Percentiles rank a stretch among this genome's conserved stretches.
Conservation (phyloP, 441 rosid species). For the Daphne laureola region DNA sequence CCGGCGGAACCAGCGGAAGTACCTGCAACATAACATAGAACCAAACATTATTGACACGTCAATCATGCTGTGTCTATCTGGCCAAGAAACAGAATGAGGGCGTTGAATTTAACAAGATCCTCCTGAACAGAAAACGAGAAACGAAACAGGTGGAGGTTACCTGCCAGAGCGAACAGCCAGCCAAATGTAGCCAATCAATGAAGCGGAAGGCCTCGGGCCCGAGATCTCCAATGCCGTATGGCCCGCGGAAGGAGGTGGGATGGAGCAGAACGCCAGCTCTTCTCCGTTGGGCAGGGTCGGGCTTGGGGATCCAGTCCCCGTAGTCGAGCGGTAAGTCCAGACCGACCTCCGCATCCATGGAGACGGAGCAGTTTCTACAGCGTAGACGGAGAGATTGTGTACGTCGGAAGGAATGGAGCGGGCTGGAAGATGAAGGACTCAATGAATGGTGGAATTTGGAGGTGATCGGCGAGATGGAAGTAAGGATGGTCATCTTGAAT, state of each 20-base stretch:
- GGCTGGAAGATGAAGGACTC: slow-evolving; percentile 8
- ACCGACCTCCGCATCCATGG: slow-evolving; percentile 36
- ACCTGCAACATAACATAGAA: slow-evolving; percentile 38
- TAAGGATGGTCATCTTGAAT: slow-evolving; percentile 27
- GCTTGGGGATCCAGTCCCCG: slow-evolving; percentile 43
- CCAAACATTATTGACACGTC: neutral
- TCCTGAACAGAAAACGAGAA: neutral
- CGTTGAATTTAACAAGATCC: too few species aligned
- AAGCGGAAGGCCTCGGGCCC: slow-evolving; percentile 72
- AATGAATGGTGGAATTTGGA: slow-evolving; percentile 11
- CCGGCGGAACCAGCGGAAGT: slow-evolving; percentile 95
- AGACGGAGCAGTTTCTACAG: slow-evolving; percentile 17
- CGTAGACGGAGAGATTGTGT: slow-evolving; percentile 10
- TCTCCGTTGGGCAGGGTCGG: slow-evolving; percentile 33
- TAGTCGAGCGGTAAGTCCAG: slow-evolving; percentile 62
- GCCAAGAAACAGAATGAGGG: too few species aligned
- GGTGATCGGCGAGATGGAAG: slow-evolving; percentile 18
- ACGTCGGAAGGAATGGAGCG: slow-evolving; percentile 6
- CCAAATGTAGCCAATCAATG: slow-evolving; percentile 77
- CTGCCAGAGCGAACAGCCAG: slow-evolving; percentile 97
- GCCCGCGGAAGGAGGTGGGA: slow-evolving; percentile 84
- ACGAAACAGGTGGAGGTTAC: slow-evolving; percentile 18
- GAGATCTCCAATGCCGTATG: slow-evolving; percentile 84
- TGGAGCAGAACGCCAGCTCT: slow-evolving; percentile 90
- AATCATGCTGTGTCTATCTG: too few species aligned